Conservation (phyloP, 2,329 filamentous ascomycete species). For the Huntiella bhutanensis region DNA sequence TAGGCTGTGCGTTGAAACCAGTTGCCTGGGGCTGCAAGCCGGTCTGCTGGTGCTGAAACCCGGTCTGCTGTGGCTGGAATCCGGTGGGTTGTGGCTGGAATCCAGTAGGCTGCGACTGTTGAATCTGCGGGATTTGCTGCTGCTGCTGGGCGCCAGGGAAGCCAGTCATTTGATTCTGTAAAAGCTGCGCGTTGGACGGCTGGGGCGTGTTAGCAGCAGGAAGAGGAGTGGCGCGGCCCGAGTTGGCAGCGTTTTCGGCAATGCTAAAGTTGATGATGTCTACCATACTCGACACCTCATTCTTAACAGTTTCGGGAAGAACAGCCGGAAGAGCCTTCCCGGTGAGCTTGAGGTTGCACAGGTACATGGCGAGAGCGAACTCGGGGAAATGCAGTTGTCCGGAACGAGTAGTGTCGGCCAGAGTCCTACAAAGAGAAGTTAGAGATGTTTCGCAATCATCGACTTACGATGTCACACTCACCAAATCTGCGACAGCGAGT, state of each 20-base stretch:
- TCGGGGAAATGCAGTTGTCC: constrained; percentile 94
- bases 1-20: constrained; percentile 51
- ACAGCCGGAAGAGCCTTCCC: constrained; percentile 58
- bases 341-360: constrained; percentile 84
- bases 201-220: constrained; percentile 37
- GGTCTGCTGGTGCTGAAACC: constrained; percentile 41
- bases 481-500: constrained; percentile 86
- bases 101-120: constrained; percentile 32
- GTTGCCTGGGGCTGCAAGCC: constrained; percentile 41
- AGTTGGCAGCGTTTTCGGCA: constrained; percentile 44
- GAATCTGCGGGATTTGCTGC: constrained; percentile 11
- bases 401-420: constrained; percentile 89
- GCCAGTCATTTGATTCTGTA: constrained; percentile 50
- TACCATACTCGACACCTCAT: constrained; percentile 98
- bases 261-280: constrained; percentile 96
- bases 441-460: background rate
- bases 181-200: constrained; percentile 49
- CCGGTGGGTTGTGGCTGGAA: constrained; percentile 10
- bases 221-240: constrained; percentile 28
- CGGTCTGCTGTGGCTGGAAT: constrained; percentile 30
- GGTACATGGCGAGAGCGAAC: constrained; percentile 94
- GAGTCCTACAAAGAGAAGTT: constrained; percentile 38
- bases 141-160: constrained; percentile 33
- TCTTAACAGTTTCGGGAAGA: constrained; percentile 73
- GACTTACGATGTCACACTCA: constrained; percentile 21